phyloP scores from a whole-genome alignment of 768 basidiomycete genomes.

The Dacryopinax primogenitus region DNA sequence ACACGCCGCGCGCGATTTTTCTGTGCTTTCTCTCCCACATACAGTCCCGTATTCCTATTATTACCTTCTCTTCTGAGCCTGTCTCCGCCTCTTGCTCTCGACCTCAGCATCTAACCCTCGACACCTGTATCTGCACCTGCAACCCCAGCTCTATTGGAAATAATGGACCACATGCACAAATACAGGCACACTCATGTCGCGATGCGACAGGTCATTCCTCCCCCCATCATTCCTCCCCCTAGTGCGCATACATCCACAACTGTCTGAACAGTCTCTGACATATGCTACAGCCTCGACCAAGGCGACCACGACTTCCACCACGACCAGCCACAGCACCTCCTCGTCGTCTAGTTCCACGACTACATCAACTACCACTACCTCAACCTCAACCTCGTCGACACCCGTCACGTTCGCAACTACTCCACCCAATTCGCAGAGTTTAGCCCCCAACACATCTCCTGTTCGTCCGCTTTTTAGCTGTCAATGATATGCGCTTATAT shows the following conservation, averaged over 20 bases:
- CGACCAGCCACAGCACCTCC: background rate
- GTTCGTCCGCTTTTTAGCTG: background rate
- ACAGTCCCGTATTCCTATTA: background rate
- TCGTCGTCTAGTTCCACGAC: background rate
- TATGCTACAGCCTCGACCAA: background rate
- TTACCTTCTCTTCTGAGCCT: background rate
- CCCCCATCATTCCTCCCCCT: background rate
- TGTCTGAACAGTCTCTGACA: background rate
- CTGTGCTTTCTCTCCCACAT: background rate
- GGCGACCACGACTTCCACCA: background rate
- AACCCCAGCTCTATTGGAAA: background rate
- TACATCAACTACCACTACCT: background rate
- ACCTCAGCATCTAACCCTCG: background rate
- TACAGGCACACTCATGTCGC: background rate
- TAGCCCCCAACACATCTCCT: background rate
- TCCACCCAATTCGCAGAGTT: background rate
- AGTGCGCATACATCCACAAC: background rate
- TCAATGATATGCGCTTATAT: background rate
- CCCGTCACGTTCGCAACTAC: background rate
- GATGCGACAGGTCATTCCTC: background rate
- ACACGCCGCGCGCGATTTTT: conserved; percentile 5
- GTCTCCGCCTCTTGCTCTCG: background rate
- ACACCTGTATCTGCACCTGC: background rate
- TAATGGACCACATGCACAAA: background rate
- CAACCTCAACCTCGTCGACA: background rate